Percentiles rank a stretch among this genome's conserved stretches.
These are phyloP conservation scores for Colletotrichum theobromicola DNA, from an alignment of 2,329 filamentous ascomycete genomes.

Conservation along the genomic window DNA sequence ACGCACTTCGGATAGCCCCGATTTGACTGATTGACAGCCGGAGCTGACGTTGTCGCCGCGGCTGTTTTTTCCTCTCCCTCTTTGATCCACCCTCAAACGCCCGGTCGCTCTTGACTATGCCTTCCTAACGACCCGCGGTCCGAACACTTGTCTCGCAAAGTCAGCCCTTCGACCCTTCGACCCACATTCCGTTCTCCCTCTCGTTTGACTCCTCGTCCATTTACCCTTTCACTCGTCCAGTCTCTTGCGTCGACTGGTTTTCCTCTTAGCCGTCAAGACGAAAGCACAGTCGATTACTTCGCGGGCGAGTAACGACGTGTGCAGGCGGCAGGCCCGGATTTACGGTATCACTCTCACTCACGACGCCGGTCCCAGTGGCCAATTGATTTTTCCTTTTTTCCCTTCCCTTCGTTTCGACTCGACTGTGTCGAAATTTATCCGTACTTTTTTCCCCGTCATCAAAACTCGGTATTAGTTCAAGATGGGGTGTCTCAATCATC, in stretches of 20 bases:
- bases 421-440: constrained; percentile 13
- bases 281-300: constrained; percentile 49
- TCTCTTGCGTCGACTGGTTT: constrained; percentile 9
- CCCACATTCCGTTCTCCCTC: constrained; percentile 20
- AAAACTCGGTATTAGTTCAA: constrained; percentile 27
- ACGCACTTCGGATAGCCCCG: neutral
- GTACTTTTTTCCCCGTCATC: neutral
- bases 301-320: constrained; percentile 55
- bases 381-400: neutral
- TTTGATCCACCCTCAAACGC: constrained; percentile 14
- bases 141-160: constrained; percentile 10
- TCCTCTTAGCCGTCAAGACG: constrained; percentile 24
- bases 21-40: neutral
- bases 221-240: constrained; percentile 6
- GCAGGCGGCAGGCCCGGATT: constrained; percentile 45
- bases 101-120: constrained; percentile 17
- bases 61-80: neutral
- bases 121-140: constrained; percentile 10
- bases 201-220: constrained; percentile 1
- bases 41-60: neutral
- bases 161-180: neutral
- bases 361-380: neutral
- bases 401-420: neutral
- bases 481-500: constrained; percentile 72
- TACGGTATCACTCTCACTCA: constrained; percentile 6